These are phyloP conservation scores for Macroventuria anomochaeta DNA, from an alignment of 2,329 filamentous ascomycete genomes.

Conservation along the genomic window DNA sequence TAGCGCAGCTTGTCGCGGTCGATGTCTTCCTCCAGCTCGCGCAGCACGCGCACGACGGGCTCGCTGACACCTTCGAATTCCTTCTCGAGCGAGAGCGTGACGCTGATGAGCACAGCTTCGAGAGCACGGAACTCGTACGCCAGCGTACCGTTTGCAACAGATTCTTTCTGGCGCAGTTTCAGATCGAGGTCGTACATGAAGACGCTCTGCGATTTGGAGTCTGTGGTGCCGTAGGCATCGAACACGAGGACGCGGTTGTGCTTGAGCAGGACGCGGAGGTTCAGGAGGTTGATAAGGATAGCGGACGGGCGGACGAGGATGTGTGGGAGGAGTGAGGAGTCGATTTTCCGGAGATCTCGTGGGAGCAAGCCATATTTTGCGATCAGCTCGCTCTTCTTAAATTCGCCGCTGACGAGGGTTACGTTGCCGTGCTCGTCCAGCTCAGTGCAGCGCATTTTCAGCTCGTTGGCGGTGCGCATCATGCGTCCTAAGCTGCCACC, in stretches of 20 bases:
- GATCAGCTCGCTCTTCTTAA: conserved; percentile 96
- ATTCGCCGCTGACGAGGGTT: conserved; percentile 91
- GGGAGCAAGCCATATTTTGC: conserved; percentile 91
- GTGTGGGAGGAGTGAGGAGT: conserved; percentile 92
- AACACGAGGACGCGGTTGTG: conserved; percentile 93
- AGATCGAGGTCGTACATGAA: conserved; percentile 98
- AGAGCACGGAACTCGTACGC: conserved; percentile 96
- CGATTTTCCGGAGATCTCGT: conserved; percentile 95
- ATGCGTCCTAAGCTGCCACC: conserved; percentile 66
- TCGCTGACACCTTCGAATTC: conserved; percentile 95
- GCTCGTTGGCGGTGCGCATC: conserved; percentile 81
- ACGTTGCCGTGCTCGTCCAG: conserved; percentile 92
- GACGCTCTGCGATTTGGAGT: conserved; percentile 91
- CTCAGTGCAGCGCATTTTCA: conserved; percentile 90
- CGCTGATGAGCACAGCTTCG: conserved; percentile 92
- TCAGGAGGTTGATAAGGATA: conserved; percentile 94
- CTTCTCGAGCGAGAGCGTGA: conserved; percentile 87
- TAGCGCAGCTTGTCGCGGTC: conserved; percentile 91
- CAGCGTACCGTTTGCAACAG: conserved; percentile 60
- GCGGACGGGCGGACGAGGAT: conserved; percentile 92
- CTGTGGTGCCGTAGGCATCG: conserved; percentile 92
- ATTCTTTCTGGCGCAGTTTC: conserved; percentile 82
- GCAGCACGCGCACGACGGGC: conserved; percentile 85
- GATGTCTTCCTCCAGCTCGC: conserved; percentile 94
- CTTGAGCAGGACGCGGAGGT: conserved; percentile 94